Evolutionary conservation across 805 yeast genomes (phyloP), one percentile per base, ranked within the genome.

Genomic region (Yamadazyma endophytica): DNA sequence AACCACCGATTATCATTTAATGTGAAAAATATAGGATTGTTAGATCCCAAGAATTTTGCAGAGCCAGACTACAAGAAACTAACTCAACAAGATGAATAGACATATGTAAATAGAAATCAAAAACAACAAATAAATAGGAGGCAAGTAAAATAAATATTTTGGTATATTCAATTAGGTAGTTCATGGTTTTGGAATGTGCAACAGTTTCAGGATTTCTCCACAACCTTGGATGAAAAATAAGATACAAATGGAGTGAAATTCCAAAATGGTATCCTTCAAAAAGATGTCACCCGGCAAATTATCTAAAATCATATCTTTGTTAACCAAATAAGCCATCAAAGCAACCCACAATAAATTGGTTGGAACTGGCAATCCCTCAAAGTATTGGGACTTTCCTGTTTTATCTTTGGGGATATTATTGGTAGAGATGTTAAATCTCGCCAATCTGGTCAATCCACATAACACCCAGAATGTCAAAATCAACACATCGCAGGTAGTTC

Each of bases 321-420:
- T 68, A 4, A 84, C 85, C 47, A 82, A 71, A 35, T 61, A 62
- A 3, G 86, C 84, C 87, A 90, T 81, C 21, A 77, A 51, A 1
- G 64, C 65, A 12, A 92, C 96, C 54, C 90, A 69, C 29, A 73
- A 63, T 44, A 92, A 67, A 22, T 94, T 80, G 2, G 95, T 78
- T 34, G 98, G 98, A 44, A 92, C 88, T 8, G 98, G 98, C 32
- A 92, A 74, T 3, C 98, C 98, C 65, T 92, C 98, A 57, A 92
- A 92, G 62, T 79, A 90, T 53, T 83, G 79, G 20, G 92, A 76
- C 62, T 89, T 89, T 13, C 98, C 98, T 13, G 72, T 58, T 33
- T 73, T 64, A 56, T 89, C 97, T 61, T 90, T 90, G 30, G 98
- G 97, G 36, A 92, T 75, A 39, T 86, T 84, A 29, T 89, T 82